Evolutionary conservation across 169 alveolate genomes (phyloP).

Genomic region (Plasmodium cynomolgi): DNA sequence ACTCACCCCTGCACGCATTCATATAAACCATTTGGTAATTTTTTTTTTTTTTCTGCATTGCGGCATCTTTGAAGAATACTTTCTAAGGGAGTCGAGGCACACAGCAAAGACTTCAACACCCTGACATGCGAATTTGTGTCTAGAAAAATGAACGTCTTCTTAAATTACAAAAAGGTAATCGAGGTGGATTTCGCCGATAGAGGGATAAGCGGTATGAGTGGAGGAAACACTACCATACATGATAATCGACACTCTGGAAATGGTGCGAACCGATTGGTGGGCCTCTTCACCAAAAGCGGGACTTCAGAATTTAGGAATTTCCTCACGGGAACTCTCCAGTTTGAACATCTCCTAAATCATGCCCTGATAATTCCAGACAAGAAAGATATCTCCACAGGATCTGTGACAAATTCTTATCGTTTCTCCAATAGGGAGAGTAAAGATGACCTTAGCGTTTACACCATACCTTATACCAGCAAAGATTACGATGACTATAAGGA

Average conservation of each 20-base stretch:
- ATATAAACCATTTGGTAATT: neutral
- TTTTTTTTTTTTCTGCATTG: neutral
- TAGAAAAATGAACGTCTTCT: constrained; percentile 32
- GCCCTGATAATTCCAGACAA: neutral
- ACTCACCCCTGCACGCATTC: neutral
- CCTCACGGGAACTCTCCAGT: constrained; percentile 35
- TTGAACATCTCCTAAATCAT: constrained; percentile 24
- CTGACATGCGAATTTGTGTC: constrained; percentile 20
- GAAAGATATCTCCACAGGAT: constrained; percentile 15
- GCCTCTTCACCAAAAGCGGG: constrained; percentile 56
- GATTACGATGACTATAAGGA: constrained; percentile 24
- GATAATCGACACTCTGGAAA: neutral
- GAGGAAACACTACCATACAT: neutral
- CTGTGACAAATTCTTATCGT: constrained; percentile 27
- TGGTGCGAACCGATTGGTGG: neutral
- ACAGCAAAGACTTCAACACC: neutral
- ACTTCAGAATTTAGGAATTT: constrained; percentile 49
- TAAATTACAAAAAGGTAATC: constrained; percentile 50
- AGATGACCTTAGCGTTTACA: constrained; percentile 62
- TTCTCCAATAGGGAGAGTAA: constrained; percentile 23
- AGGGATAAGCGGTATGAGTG: neutral
- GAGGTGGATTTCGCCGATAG: constrained; percentile 18
- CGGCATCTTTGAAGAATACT: constrained; percentile 17
- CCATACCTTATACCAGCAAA: constrained; percentile 30
- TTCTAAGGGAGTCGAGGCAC: constrained; percentile 29